phyloP scores from a whole-genome alignment of 2,329 filamentous ascomycete genomes.

The Leptographium lundbergii region DNA sequence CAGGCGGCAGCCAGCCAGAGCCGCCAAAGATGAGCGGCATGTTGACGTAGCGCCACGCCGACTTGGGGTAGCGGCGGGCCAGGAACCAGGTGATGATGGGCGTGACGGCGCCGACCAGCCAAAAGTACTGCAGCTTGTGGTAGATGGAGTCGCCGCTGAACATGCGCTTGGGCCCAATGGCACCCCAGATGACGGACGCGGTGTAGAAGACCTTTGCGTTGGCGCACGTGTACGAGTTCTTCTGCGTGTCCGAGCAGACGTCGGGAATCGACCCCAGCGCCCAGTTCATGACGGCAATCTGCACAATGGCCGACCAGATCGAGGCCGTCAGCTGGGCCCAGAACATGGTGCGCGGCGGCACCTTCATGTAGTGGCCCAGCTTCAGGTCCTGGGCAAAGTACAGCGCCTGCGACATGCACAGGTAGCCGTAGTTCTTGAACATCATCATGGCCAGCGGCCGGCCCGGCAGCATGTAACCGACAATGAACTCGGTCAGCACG shows the following conservation, averaged over 20 bases:
- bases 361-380: conserved; percentile 57
- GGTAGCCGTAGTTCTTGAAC: conserved; percentile 64
- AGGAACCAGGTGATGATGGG: conserved; percentile 52
- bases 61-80: conserved; percentile 48
- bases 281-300: conserved; percentile 55
- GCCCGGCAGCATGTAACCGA: conserved; percentile 62
- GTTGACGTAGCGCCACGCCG: conserved; percentile 51
- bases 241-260: conserved; percentile 42
- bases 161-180: conserved; percentile 58
- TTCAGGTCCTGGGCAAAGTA: conserved; percentile 56
- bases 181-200: conserved; percentile 59
- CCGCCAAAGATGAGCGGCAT: conserved; percentile 58
- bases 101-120: conserved; percentile 50
- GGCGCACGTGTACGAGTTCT: conserved; percentile 44
- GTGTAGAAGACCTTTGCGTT: conserved; percentile 49
- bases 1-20: conserved; percentile 50
- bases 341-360: conserved; percentile 50
- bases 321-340: conserved; percentile 46
- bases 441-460: conserved; percentile 63
- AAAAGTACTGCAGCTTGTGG: conserved; percentile 54
- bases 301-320: conserved; percentile 47
- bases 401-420: conserved; percentile 53
- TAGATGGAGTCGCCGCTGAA: conserved; percentile 54
- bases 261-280: conserved; percentile 47
- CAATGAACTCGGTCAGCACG: conserved; percentile 60